These are phyloP conservation scores for Oryza glumipatula DNA, from an alignment of 176 grass and related monocot species.

Conservation along the genomic window DNA sequence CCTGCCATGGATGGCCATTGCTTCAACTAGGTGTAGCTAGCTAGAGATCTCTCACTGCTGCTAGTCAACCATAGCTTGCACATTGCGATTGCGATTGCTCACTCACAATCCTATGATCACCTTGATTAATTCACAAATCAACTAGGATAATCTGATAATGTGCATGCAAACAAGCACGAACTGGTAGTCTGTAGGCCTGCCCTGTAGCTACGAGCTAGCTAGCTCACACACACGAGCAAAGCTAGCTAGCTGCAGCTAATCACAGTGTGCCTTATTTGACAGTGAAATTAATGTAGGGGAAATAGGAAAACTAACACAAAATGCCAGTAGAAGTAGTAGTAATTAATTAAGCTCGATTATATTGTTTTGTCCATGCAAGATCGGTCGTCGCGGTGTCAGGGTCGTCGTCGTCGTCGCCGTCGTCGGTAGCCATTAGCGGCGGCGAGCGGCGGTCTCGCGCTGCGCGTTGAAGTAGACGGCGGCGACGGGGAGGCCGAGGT, in stretches of 20 bases:
- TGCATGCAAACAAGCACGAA: conserved; percentile 12
- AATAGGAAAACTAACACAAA: neutral
- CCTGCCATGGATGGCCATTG: conserved; percentile 15
- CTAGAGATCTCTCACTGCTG: conserved; percentile 18
- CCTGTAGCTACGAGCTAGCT: conserved; percentile 23
- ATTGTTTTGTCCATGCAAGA: conserved; percentile 17
- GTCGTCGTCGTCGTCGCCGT: conserved; percentile 5
- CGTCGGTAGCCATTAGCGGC: conserved; percentile 46
- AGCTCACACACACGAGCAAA: conserved; percentile 19
- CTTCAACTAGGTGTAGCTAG: neutral
- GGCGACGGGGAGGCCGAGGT: conserved; percentile 69
- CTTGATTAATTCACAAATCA: conserved; percentile 34
- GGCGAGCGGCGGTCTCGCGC: conserved; percentile 79
- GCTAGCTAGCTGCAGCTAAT: conserved; percentile 6
- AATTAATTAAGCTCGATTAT: neutral
- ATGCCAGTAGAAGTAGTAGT: neutral
- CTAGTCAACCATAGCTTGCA: conserved; percentile 39
- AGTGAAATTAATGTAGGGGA: conserved; percentile 11
- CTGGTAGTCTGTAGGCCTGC: neutral
- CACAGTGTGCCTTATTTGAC: conserved; percentile 37
- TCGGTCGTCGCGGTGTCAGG: conserved; percentile 10
- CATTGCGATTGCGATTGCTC: conserved; percentile 11
- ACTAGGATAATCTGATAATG: conserved; percentile 16
- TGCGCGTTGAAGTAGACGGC: conserved; percentile 88
- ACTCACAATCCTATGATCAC: conserved; percentile 17